Base-by-base conservation (phyloP, 2,329 filamentous ascomycete genomes). In the Aureobasidium subglaciale region DNA sequence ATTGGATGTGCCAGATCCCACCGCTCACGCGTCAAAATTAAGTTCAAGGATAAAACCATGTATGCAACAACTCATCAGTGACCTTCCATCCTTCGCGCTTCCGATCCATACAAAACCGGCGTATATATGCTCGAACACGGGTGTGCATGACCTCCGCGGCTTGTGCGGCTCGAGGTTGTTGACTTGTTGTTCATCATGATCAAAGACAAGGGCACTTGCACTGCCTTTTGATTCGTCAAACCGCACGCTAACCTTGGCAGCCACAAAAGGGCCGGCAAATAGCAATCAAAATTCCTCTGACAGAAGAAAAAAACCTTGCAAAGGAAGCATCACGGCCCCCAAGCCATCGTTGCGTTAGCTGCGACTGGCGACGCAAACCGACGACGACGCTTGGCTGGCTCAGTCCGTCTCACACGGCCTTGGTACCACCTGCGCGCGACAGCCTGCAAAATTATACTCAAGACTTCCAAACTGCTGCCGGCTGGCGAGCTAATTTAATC, bases 401-500 rank as follows among this genome's bases (percentile, higher is more conserved):
- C 50, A 30, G 50, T 54, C 37, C 50, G 50, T 54, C 38, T 43
- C 50, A 54, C 50, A 53, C 48, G 37, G 48, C 15, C 48, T 54
- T 54, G 50, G 38, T 42, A 43, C 50, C 48, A 41, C 34, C 46
- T 29, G 30, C 34, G 16, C 45, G 29, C 46, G 35, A 35, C 46
- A 50, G 22, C 32, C 35, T 27, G 48, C 48, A 37, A 35, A 40
- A 55, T 34, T 46, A 38, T 55, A 55, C 53, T 55, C 41, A 27
- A 30, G n/a, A 27, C 32, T 50, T 25, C 29, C 32, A 55, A 46
- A 55, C 34, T 40, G 42, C 42, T 48, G 41, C 42, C 34, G 42
- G 30, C 45, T 43, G 37, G 55, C 43, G 55, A 52, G 55, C 55
- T 52, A 56, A 52, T 52, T 56, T 49, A 41, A 56, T 56, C 41